Evolutionary conservation across 1,284 basidiomycete genomes (phyloP).

Genomic region (Sporisorium sorghi): DNA sequence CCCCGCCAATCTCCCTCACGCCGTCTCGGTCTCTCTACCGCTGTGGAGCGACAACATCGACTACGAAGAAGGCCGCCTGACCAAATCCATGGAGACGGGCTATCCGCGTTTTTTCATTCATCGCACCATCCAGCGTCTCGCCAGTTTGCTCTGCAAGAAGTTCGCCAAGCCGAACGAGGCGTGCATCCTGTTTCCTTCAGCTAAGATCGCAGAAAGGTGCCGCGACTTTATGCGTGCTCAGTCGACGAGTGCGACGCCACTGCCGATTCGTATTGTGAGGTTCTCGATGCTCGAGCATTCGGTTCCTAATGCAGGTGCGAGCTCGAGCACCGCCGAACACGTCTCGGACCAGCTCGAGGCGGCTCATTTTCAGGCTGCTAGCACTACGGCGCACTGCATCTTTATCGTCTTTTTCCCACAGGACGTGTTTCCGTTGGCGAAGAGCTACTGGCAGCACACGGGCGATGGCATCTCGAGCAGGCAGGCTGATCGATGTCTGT

Average conservation of each 20-base stretch:
- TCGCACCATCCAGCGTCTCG: constrained; percentile 79
- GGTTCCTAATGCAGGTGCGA: constrained; percentile 11
- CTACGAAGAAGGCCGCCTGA: constrained; percentile 90
- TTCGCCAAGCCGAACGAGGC: constrained; percentile 55
- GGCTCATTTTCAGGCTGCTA: constrained; percentile 22
- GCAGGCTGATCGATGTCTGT: constrained; percentile 83
- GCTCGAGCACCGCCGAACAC: constrained; percentile 43
- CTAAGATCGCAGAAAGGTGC: constrained; percentile 56
- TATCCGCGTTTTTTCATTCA: constrained; percentile 98
- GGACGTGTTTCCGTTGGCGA: constrained; percentile 78
- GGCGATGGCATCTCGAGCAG: constrained; percentile 91
- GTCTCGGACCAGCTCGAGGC: constrained; percentile 34
- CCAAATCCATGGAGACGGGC: constrained; percentile 87
- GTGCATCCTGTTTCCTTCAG: constrained; percentile 62
- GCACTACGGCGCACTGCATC: constrained; percentile 50
- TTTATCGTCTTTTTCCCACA: constrained; percentile 82
- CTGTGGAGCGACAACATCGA: constrained; percentile 92
- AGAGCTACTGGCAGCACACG: constrained; percentile 95
- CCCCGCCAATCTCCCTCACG: constrained; percentile 75
- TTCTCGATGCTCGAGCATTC: constrained; percentile 54
- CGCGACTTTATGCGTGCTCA: constrained; percentile 62
- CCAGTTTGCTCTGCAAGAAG: constrained; percentile 46
- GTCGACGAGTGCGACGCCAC: constrained; percentile 7
- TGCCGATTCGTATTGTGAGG: constrained; percentile 59
- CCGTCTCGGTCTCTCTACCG: constrained; percentile 96